Conservation (phyloP, 2,329 filamentous ascomycete genomes). For the Phyllosticta citribraziliensis region DNA sequence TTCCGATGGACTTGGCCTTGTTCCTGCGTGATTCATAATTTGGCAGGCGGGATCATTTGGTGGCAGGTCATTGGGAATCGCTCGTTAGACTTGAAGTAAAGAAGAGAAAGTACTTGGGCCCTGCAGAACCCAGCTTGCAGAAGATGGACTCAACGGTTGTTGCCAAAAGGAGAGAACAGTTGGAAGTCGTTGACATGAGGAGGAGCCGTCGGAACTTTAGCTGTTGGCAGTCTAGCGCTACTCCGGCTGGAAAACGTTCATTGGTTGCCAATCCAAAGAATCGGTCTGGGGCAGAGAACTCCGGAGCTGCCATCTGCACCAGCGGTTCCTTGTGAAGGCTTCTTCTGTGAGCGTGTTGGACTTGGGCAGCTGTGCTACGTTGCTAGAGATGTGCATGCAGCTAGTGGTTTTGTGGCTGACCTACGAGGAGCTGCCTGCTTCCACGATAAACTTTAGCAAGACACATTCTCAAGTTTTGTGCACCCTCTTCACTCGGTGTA, state of each 20-base stretch:
- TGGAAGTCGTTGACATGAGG: neutral
- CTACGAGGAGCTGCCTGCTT: neutral
- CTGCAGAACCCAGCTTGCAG: neutral
- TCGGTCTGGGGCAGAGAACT: neutral
- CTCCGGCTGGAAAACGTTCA: neutral
- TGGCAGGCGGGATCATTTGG: neutral
- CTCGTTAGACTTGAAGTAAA: neutral
- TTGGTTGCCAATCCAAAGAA: neutral
- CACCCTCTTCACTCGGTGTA: neutral
- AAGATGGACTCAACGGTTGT: neutral
- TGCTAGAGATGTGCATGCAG: neutral
- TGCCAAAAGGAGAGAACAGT: neutral
- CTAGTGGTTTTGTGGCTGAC: neutral
- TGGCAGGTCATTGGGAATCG: neutral
- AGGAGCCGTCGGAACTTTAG: neutral
- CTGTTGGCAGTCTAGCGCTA: neutral
- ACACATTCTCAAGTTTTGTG: neutral
- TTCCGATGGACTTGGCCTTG: neutral
- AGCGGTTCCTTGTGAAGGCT: no score
- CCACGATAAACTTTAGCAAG: neutral
- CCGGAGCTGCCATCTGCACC: no score
- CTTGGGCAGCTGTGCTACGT: neutral
- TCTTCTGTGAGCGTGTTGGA: neutral
- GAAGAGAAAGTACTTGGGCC: neutral
- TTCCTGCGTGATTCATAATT: neutral